These are phyloP conservation scores for Iberis pinnata DNA, from an alignment of 345 rosid species.

Conservation along the genomic window DNA sequence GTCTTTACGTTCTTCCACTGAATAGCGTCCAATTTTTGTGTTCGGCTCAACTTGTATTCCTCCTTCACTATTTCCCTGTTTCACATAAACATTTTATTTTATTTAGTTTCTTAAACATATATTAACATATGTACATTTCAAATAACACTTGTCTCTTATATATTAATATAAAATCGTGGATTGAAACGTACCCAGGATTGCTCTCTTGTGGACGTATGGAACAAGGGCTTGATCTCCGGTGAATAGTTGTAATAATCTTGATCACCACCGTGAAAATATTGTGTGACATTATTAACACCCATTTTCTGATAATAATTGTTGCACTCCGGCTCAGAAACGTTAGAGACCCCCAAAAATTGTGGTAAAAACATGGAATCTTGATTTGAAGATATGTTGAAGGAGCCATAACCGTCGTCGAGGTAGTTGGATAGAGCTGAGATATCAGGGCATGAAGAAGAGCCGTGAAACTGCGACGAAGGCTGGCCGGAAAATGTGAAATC, in stretches of 20 bases:
- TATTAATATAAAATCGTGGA: no score
- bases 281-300: constrained; percentile 29
- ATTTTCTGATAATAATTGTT: constrained; percentile 22
- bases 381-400: constrained; percentile 15
- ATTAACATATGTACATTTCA: not conserved
- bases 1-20: constrained; percentile 78
- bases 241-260: constrained; percentile 42
- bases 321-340: constrained; percentile 11
- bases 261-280: constrained; percentile 29
- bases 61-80: constrained; percentile 42
- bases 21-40: constrained; percentile 58
- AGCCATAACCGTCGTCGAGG: constrained; percentile 14
- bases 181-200: constrained; percentile 35
- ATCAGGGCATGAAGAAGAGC: constrained; percentile 25
- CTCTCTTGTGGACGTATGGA: constrained; percentile 30
- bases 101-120: not conserved
- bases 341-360: no score
- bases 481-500: constrained; percentile 38
- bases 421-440: constrained; percentile 22
- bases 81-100: not conserved
- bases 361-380: constrained; percentile 23
- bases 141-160: no score
- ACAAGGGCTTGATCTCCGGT: constrained; percentile 40
- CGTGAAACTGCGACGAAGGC: constrained; percentile 29
- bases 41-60: constrained; percentile 35